Base-by-base conservation (phyloP, 805 yeast species). In the Candida alai region DNA sequence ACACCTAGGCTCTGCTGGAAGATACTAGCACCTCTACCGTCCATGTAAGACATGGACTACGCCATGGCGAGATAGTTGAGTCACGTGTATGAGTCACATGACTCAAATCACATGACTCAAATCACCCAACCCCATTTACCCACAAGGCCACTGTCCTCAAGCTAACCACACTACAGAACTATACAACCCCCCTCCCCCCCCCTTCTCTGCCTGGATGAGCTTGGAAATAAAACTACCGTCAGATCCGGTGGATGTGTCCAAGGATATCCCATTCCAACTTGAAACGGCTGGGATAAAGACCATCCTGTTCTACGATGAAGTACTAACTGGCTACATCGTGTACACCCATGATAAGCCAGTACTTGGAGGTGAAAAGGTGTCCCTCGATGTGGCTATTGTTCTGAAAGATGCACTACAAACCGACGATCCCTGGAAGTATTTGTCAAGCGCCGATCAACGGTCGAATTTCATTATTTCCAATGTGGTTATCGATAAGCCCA, bases 271-370 rank as follows among this genome's bases (percentile, higher is more conserved):
- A 17, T 21, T 27, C 7, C 32, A 28, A 19, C 34, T 37, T 9
- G 28, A 34, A 12, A 14, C 21, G 11, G 19, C 13, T 14, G 24
- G 11, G 3, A 8, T 35, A 7, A 19, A 36, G 19, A 9, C 19
- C 3, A 24, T 40, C 11, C 24, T 40, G 2, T 62, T 59, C 35
- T 58, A 52, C 38, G 65, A 60, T 33, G 68, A 62, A 34, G 28
- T 41, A 3, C 42, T 59, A 19, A 32, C 37, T 9, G 66, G 62
- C 1, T 62, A 51, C 37, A 34, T 62, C 16, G 32, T 57, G 18
- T 49, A 45, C 36, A 36, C 48, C 13, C 17, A 39, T 12, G 30
- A 28, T 12, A 14, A 28, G 21, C 35, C 30, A 23, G 28, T 23
- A 29, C n/a, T n/a, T n/a, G n/a, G n/a, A n/a, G 10, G 17, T 8